phyloP scores from a whole-genome alignment of 179 eudicot genomes.

The Beta corolliflora region DNA sequence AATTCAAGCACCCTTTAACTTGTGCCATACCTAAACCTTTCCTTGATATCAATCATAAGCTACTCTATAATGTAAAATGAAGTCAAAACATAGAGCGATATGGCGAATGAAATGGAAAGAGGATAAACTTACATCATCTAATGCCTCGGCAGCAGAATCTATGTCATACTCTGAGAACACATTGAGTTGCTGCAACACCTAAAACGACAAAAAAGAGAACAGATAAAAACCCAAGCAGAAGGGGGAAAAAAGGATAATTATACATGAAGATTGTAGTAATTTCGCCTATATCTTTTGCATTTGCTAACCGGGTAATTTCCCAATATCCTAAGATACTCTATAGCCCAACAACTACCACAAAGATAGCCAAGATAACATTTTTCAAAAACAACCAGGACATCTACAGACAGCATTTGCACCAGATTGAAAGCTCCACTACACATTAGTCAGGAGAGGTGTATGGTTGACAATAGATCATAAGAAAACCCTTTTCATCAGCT shows the following conservation, averaged over 20 bases:
- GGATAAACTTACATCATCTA: constrained; percentile 74
- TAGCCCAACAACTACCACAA: background rate
- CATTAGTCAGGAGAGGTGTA: background rate
- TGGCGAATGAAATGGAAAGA: no score
- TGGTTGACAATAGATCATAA: background rate
- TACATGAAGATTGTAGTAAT: no score
- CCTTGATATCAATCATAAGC: background rate
- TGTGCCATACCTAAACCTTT: background rate
- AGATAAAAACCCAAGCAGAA: background rate
- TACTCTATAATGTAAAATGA: background rate
- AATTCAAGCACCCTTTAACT: background rate
- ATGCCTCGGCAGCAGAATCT: constrained; percentile 93
- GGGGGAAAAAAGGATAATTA: no score
- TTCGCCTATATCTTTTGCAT: background rate
- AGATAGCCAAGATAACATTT: background rate
- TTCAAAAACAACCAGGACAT: background rate
- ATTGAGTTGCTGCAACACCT: constrained; percentile 78
- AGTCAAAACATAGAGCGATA: background rate
- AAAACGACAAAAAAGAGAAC: constrained; percentile 11
- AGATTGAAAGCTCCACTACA: background rate
- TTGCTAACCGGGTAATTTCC: background rate
- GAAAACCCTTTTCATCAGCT: background rate
- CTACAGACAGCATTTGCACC: background rate
- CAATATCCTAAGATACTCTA: background rate
- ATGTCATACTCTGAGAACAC: constrained; percentile 80